Evolutionary conservation across 768 basidiomycete genomes (phyloP).

Genomic region (Agrocybe chaxingu): DNA sequence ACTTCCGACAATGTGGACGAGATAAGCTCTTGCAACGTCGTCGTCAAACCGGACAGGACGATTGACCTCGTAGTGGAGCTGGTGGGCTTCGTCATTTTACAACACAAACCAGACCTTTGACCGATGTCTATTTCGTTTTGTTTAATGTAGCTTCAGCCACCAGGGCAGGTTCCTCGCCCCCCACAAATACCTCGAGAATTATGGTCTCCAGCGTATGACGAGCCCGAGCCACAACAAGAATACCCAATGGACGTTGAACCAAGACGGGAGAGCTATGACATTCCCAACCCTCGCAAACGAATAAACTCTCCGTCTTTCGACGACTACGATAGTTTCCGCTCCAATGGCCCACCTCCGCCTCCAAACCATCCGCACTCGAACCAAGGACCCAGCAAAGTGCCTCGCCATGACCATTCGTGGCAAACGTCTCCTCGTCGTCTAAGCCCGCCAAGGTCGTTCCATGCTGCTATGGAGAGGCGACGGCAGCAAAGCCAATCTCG

Average conservation of each 20-base stretch:
- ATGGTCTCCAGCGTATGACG: constrained; percentile 4
- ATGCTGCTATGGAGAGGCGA: neutral
- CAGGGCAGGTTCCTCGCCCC: constrained; percentile 27
- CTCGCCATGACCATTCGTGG: constrained; percentile 11
- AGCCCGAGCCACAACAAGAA: neutral
- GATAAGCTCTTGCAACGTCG: constrained; percentile 53
- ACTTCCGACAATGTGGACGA: constrained; percentile 48
- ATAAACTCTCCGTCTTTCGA: constrained; percentile 22
- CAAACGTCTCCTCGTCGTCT: constrained; percentile 9
- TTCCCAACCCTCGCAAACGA: constrained; percentile 17
- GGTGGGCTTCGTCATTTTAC: constrained; percentile 30
- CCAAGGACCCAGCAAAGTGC: constrained; percentile 7
- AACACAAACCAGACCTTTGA: neutral
- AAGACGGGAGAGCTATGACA: constrained; percentile 2
- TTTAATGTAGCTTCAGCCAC: constrained; percentile 29
- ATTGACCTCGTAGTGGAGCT: constrained; percentile 57
- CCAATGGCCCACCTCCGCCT: neutral
- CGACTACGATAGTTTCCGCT: constrained; percentile 15
- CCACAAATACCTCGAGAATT: constrained; percentile 29
- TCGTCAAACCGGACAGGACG: constrained; percentile 50
- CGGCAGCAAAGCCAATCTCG: neutral
- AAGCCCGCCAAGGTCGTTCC: constrained; percentile 3
- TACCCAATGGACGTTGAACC: constrained; percentile 13
- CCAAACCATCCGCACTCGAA: neutral
- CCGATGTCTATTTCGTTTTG: neutral